These are phyloP conservation scores for Helianthus tuberosus DNA, from an alignment of 129 eudicot genomes.

Conservation along the genomic window DNA sequence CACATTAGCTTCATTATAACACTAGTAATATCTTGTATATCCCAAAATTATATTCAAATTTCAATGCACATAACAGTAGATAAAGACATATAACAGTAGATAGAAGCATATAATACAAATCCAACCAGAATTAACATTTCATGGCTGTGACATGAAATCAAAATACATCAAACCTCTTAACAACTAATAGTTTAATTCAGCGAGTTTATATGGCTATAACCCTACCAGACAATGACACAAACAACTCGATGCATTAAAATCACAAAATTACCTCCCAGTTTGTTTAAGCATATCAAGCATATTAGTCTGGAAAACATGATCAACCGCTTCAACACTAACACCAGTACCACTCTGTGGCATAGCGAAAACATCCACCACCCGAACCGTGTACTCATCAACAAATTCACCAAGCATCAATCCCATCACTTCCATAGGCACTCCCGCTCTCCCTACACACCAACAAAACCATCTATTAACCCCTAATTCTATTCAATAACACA, in stretches of 20 bases:
- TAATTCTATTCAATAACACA: background rate
- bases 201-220: background rate
- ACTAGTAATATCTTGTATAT: no score
- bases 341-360: conserved; percentile 99
- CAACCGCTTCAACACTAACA: conserved; percentile 96
- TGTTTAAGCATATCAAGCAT: conserved; percentile 99
- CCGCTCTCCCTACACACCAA: conserved; percentile 72
- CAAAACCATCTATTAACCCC: background rate
- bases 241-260: background rate
- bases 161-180: background rate
- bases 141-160: background rate
- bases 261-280: conserved; percentile 64
- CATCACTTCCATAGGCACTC: conserved; percentile 99
- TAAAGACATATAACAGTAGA: background rate
- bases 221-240: background rate
- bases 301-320: conserved; percentile 94
- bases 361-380: conserved; percentile 93
- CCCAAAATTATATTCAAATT: no score
- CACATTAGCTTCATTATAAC: no score
- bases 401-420: conserved; percentile 98
- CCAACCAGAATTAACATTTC: background rate
- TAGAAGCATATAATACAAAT: no score
- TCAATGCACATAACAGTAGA: background rate
- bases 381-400: conserved; percentile 92
- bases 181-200: no score